Evolutionary conservation across 169 alveolate species (phyloP).

Genomic region (Babesia ovata): DNA sequence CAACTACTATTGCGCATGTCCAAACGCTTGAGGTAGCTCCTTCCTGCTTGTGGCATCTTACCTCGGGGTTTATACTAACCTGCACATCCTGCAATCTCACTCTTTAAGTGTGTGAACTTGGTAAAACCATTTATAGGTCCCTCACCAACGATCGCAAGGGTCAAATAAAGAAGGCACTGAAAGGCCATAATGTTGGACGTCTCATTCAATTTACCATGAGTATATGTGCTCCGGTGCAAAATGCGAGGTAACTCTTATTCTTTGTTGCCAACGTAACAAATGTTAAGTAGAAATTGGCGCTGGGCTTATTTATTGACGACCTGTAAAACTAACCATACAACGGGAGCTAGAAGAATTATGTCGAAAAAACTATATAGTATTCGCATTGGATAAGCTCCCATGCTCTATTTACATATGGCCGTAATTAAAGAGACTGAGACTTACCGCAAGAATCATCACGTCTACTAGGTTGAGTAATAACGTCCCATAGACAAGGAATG

Average conservation of each 20-base stretch:
- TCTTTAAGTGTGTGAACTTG: conserved; percentile 5
- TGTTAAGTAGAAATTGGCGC: conserved; percentile 23
- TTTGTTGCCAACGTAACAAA: conserved; percentile 20
- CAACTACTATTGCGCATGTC: conserved; percentile 3
- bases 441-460: conserved; percentile 40
- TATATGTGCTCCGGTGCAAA: conserved; percentile 3
- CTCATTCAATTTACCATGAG: conserved; percentile 9
- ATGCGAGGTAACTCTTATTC: not conserved
- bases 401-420: conserved; percentile 5
- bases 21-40: conserved; percentile 19
- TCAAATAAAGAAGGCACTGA: conserved; percentile 26
- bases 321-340: conserved; percentile 27
- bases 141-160: conserved; percentile 26
- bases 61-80: not conserved
- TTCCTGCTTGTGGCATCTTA: not conserved
- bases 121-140: conserved; percentile 48
- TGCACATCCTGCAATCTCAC: not conserved
- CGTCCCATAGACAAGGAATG: conserved; percentile 21
- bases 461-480: conserved; percentile 19
- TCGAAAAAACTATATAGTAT: conserved; percentile 42
- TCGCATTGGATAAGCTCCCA: conserved; percentile 20
- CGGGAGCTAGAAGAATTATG: conserved; percentile 29
- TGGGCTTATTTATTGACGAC: not conserved
- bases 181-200: not conserved
- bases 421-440: not conserved